Evolutionary conservation across 2,329 filamentous ascomycete genomes (phyloP).

Genomic region (Xylaria sp.): DNA sequence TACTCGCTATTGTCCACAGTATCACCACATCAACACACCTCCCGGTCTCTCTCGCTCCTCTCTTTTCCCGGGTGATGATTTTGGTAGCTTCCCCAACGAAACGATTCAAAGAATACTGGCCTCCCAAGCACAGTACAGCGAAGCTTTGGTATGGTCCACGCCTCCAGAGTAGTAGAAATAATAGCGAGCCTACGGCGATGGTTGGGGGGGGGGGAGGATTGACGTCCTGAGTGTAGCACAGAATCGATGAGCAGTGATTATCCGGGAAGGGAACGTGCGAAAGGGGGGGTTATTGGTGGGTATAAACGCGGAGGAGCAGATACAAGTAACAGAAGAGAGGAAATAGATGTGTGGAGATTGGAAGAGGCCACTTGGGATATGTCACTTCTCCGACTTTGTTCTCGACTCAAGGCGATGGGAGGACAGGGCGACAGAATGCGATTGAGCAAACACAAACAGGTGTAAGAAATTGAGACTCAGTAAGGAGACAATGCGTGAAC

Average conservation of each 20-base stretch:
- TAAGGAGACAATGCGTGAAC: not conserved
- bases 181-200: conserved; percentile 20
- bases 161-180: conserved; percentile 19
- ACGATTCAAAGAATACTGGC: not conserved
- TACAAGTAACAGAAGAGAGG: conserved; percentile 13
- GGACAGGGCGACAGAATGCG: not conserved
- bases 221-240: conserved; percentile 28
- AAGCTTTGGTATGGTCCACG: conserved; percentile 13
- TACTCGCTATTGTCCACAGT: conserved; percentile 28
- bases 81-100: not conserved
- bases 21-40: conserved; percentile 28
- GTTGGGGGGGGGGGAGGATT: conserved; percentile 15
- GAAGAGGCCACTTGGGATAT: conserved; percentile 20
- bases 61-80: conserved; percentile 32
- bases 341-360: conserved; percentile 26
- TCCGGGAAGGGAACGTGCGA: conserved; percentile 23
- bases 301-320: conserved; percentile 22
- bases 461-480: not conserved
- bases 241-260: conserved; percentile 34
- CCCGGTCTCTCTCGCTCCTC: conserved; percentile 22
- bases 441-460: not conserved
- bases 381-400: conserved; percentile 26
- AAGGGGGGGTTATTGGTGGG: conserved; percentile 27
- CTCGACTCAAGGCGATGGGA: not conserved
- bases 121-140: conserved; percentile 4